Evolutionary conservation across 2,329 filamentous ascomycete species (phyloP), one percentile per base, ranked within the genome.

Genomic region (Cladophialophora chaetospira): DNA sequence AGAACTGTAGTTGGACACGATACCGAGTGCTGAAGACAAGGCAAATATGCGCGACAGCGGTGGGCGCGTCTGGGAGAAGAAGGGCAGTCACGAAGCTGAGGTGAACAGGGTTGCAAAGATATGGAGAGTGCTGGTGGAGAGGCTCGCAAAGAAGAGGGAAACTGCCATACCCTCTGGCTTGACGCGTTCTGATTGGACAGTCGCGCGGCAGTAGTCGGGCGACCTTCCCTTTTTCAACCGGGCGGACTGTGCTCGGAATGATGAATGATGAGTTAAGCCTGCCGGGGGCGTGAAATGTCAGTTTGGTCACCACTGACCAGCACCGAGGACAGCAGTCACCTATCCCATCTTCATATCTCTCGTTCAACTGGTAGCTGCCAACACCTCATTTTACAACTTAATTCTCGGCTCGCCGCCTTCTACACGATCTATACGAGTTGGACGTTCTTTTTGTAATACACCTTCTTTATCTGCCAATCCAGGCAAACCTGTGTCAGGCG

Each of bases 91-190:
- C 25, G 31, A 17, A 38, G 42, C 49, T 28, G 40, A 45, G 28
- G 31, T 40, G 31, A 15, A 55, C n/a, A 25, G 28, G 31, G n/a
- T 26, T 17, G 13, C 50, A 50, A 57, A 60, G 60, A 57, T 54
- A 43, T 53, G 38, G 48, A 33, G 38, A 26, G 46, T 23, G 46
- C 19, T 19, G 29, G 28, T 35, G n/a, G n/a, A n/a, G n/a, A n/a
- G n/a, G n/a, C n/a, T n/a, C n/a, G n/a, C n/a, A n/a, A n/a, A n/a
- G n/a, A n/a, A 15, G 49, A 53, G 49, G 26, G 38, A 53, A 23
- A 21, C 28, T 42, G 29, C 13, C 36, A 38, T 42, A 17, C 35
- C 48, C 35, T 51, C 42, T 29, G 4, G 35, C 36, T 40, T 21
- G 42, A 51, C 48, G 48, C 48, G 48, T 35, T 51, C 35, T 29